Evolutionary conservation across 768 basidiomycete genomes (phyloP).

Genomic region (Gymnopilus dilepis): DNA sequence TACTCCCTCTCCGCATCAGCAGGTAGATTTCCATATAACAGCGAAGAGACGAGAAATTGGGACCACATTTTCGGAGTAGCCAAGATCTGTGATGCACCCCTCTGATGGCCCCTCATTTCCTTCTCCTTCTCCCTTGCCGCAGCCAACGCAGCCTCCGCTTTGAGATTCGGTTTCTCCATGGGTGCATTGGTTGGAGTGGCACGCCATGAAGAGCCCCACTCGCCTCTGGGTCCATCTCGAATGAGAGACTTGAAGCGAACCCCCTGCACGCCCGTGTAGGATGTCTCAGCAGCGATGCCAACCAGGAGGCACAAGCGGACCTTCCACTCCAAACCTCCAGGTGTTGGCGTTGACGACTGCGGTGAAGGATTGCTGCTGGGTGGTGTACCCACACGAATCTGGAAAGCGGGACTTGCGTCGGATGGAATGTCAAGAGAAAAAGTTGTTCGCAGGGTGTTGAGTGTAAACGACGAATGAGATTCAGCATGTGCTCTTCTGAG

Average conservation of each 20-base stretch:
- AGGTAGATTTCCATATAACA: constrained; percentile 27
- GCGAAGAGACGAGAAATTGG: constrained; percentile 41
- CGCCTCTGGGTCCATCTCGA: constrained; percentile 63
- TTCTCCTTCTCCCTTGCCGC: constrained; percentile 16
- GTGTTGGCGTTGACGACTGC: constrained; percentile 22
- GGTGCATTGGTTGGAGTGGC: constrained; percentile 65
- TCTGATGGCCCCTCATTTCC: constrained; percentile 18
- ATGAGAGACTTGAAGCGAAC: constrained; percentile 58
- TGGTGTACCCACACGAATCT: constrained; percentile 55
- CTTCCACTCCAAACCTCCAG: constrained; percentile 91
- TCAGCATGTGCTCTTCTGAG: constrained; percentile 84
- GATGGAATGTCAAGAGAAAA: constrained; percentile 93
- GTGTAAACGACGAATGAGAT: constrained; percentile 77
- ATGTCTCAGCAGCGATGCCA: constrained; percentile 58
- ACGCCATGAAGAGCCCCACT: constrained; percentile 75
- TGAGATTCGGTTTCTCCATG: constrained; percentile 50
- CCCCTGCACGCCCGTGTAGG: constrained; percentile 52
- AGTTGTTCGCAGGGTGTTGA: constrained; percentile 74
- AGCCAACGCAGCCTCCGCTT: constrained; percentile 24
- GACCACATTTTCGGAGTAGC: constrained; percentile 43
- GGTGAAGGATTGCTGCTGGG: constrained; percentile 8
- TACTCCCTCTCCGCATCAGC: constrained; percentile 53
- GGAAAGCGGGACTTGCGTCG: constrained; percentile 89
- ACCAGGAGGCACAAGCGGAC: constrained; percentile 88
- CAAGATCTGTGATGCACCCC: constrained; percentile 1